These are phyloP conservation scores for Daedaleopsis sinensis DNA, from an alignment of 768 basidiomycete genomes.

Conservation along the genomic window DNA sequence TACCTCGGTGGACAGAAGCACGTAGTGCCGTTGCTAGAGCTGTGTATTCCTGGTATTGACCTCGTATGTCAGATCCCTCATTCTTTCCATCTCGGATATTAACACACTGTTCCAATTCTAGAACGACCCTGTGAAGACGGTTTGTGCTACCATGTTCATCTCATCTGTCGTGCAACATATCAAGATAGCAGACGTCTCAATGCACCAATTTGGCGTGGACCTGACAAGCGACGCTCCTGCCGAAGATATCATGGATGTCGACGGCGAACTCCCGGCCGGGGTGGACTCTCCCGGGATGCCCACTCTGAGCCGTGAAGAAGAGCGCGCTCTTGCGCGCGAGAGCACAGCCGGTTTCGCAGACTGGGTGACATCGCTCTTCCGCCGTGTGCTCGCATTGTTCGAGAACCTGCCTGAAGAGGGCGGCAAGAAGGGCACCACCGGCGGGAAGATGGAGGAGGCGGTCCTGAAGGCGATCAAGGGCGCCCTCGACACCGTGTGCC, in stretches of 20 bases:
- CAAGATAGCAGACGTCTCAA: conserved; percentile 76
- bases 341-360: conserved; percentile 82
- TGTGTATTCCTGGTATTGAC: conserved; percentile 92
- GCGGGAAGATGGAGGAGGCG: conserved; percentile 80
- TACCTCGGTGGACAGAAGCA: conserved; percentile 92
- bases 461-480: conserved; percentile 79
- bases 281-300: conserved; percentile 44
- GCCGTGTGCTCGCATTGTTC: conserved; percentile 78
- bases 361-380: conserved; percentile 79
- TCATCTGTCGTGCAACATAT: conserved; percentile 72
- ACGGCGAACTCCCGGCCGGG: conserved; percentile 58
- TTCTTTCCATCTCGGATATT: neutral
- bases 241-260: conserved; percentile 57
- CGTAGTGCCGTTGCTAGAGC: conserved; percentile 82
- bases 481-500: conserved; percentile 79
- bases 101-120: conserved; percentile 30
- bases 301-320: conserved; percentile 61
- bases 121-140: conserved; percentile 83
- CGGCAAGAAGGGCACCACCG: conserved; percentile 81
- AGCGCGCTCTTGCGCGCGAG: conserved; percentile 72
- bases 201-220: conserved; percentile 57
- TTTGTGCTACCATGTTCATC: conserved; percentile 81
- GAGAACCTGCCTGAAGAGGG: conserved; percentile 96
- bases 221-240: conserved; percentile 55
- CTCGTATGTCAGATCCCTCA: conserved; percentile 49